Conservation (phyloP, 176 grass and related monocot genomes). For the Bothriochloa decipiens region DNA sequence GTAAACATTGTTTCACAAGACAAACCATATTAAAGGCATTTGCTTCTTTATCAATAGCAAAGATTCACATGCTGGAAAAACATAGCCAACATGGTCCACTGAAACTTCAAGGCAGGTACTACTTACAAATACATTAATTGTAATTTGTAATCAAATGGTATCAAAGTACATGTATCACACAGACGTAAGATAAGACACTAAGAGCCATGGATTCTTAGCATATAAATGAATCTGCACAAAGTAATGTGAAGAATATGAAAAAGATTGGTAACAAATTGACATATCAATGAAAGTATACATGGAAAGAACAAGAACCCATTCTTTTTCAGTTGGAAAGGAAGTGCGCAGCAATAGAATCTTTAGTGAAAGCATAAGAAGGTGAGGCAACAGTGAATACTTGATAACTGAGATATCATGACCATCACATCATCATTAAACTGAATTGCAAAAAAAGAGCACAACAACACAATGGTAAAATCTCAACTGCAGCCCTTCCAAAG, state of each 20-base stretch:
- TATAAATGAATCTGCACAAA: conserved; percentile 39
- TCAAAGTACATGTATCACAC: background rate
- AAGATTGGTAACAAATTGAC: background rate
- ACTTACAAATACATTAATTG: background rate
- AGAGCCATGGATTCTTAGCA: background rate
- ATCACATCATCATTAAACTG: background rate
- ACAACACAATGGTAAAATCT: conserved; percentile 1
- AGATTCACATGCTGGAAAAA: background rate
- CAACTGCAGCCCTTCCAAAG: background rate
- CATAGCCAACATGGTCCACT: background rate
- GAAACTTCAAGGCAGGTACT: background rate
- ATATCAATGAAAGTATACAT: conserved; percentile 10
- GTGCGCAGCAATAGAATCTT: conserved; percentile 34
- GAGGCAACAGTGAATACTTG: background rate
- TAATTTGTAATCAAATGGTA: background rate
- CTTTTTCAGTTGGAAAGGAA: conserved; percentile 26
- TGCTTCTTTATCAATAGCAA: background rate
- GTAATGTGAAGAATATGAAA: conserved; percentile 33
- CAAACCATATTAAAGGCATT: conserved; percentile 20
- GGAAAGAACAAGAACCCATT: conserved; percentile 36
- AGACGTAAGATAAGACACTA: background rate
- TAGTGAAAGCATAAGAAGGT: conserved; percentile 30
- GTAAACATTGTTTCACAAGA: conserved; percentile 9
- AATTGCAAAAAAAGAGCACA: background rate
- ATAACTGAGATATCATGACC: conserved; percentile 3